phyloP scores from a whole-genome alignment of 2,329 filamentous ascomycete genomes.

The Fusarium siculi region DNA sequence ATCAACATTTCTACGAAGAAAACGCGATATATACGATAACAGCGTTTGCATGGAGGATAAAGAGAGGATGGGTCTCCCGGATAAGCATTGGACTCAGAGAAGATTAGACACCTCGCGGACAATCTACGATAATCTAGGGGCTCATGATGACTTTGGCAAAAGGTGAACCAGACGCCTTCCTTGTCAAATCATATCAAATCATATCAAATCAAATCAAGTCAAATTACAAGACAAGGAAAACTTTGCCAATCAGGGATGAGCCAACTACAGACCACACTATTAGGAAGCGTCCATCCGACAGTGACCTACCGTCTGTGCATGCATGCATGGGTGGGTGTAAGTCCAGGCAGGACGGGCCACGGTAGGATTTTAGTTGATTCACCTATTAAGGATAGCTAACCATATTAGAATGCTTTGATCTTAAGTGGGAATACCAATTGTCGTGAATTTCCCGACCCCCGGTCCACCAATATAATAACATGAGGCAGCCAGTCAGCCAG shows the following conservation, averaged over 20 bases:
- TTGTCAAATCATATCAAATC: constrained; percentile 6
- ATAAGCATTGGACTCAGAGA: constrained; percentile 17
- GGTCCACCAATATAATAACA: constrained; percentile 14
- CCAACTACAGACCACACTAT: not conserved
- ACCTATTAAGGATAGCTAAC: not conserved
- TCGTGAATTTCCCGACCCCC: constrained; percentile 8
- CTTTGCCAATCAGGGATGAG: constrained; percentile 4
- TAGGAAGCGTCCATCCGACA: not conserved
- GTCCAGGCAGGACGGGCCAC: not conserved
- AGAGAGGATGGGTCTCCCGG: not conserved
- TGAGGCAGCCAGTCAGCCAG: not conserved
- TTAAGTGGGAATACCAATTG: constrained; percentile 12
- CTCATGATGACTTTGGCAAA: constrained; percentile 12
- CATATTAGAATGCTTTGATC: not conserved
- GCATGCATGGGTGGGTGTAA: constrained; percentile 2
- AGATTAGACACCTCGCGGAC: constrained; percentile 23
- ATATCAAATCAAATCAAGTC: constrained; percentile 6
- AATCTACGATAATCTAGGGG: constrained; percentile 17
- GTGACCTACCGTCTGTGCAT: constrained; percentile 14
- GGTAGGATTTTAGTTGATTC: not conserved
- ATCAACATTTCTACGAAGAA: constrained; percentile 27
- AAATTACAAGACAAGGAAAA: constrained; percentile 2
- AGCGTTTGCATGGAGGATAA: constrained; percentile 27
- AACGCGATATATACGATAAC: constrained; percentile 32
- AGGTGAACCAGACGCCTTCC: constrained; percentile 34